These are phyloP conservation scores for Stereum hirsutum DNA, from an alignment of 1,284 basidiomycete genomes.

Conservation along the genomic window DNA sequence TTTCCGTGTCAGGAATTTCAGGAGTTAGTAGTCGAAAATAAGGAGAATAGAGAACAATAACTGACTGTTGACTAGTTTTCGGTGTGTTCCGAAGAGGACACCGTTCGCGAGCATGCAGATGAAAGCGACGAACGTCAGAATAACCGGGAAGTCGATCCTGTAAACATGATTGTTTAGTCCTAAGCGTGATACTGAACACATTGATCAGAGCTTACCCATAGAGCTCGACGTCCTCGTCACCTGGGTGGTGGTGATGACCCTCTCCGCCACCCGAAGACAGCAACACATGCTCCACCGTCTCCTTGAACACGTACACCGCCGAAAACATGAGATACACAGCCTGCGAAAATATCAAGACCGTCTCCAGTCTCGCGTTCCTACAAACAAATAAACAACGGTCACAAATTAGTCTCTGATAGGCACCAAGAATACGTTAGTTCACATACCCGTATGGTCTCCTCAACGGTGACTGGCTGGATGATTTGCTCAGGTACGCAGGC, in stretches of 20 bases:
- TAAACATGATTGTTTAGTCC: slow-evolving; percentile 1
- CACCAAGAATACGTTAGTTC: slow-evolving; percentile 1
- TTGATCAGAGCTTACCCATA: slow-evolving; percentile 25
- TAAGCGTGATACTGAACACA: background rate
- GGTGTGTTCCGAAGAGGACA: slow-evolving; percentile 54
- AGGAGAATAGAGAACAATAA: slow-evolving; percentile 8
- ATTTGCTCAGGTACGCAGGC: slow-evolving; percentile 27
- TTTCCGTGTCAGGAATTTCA: background rate
- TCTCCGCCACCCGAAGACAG: slow-evolving; percentile 58
- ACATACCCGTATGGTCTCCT: slow-evolving; percentile 65
- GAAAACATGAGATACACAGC: slow-evolving; percentile 87
- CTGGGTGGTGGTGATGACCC: slow-evolving; percentile 46
- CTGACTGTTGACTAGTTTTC: slow-evolving; percentile 59
- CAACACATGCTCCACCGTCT: slow-evolving; percentile 79
- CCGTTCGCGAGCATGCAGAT: slow-evolving; percentile 45
- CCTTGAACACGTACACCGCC: slow-evolving; percentile 89
- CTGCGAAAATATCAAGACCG: slow-evolving; percentile 81
- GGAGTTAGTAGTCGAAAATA: slow-evolving; percentile 1
- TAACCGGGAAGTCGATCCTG: slow-evolving; percentile 64
- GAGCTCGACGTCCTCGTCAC: slow-evolving; percentile 30
- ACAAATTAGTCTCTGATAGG: background rate
- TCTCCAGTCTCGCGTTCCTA: slow-evolving; percentile 68
- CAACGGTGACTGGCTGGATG: slow-evolving; percentile 19
- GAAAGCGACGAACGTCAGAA: slow-evolving; percentile 51
- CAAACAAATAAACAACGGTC: background rate